These are phyloP conservation scores for Pouteria campechiana DNA, from an alignment of 179 eudicot species.

Conservation along the genomic window DNA sequence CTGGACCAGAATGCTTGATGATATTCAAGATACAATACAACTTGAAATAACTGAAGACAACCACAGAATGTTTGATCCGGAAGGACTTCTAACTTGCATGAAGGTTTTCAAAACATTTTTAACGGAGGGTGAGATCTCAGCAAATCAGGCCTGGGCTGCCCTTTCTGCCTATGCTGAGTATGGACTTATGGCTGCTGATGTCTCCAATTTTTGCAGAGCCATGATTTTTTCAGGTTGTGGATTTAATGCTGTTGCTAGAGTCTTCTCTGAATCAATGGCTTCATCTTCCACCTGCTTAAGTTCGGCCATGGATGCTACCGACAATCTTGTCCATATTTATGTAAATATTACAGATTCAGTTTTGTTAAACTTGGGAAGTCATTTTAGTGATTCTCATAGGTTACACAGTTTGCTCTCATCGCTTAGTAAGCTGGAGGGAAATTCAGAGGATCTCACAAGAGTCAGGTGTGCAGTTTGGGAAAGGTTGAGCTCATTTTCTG, in stretches of 20 bases:
- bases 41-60: slow-evolving; percentile 27
- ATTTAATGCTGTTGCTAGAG: slow-evolving; percentile 38
- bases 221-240: slow-evolving; percentile 73
- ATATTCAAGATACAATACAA: slow-evolving; percentile 39
- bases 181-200: slow-evolving; percentile 26
- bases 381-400: slow-evolving; percentile 27
- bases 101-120: slow-evolving; percentile 42
- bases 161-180: slow-evolving; percentile 32
- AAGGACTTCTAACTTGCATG: slow-evolving; percentile 43
- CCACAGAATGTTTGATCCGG: slow-evolving; percentile 23
- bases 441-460: slow-evolving; percentile 39
- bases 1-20: slow-evolving; percentile 65
- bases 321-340: slow-evolving; percentile 52
- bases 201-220: slow-evolving; percentile 52
- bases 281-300: slow-evolving; percentile 18
- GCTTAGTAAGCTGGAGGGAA: slow-evolving; percentile 53
- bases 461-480: slow-evolving; percentile 84
- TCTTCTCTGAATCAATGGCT: slow-evolving; percentile 43
- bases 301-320: slow-evolving; percentile 17
- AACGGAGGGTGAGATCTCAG: slow-evolving; percentile 40
- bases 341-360: slow-evolving; percentile 42
- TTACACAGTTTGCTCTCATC: slow-evolving; percentile 51
- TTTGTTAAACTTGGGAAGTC: slow-evolving; percentile 45
- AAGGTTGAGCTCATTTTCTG: slow-evolving; percentile 65
- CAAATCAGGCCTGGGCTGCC: slow-evolving; percentile 59